These are phyloP conservation scores for Carnegiea gigantea DNA, from an alignment of 179 eudicot genomes.

Conservation along the genomic window DNA sequence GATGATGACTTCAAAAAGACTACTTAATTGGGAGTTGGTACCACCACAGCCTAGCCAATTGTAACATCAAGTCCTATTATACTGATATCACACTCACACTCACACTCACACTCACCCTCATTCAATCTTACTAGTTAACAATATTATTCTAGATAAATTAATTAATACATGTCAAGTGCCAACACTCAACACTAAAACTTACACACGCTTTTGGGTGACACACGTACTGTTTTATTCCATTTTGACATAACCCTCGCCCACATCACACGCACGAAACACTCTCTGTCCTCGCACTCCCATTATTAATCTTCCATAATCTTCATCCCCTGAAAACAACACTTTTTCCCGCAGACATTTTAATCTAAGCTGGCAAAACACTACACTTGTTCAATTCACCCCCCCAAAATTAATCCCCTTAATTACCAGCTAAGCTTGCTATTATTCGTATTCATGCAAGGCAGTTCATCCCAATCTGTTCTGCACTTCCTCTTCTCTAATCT, in stretches of 20 bases:
- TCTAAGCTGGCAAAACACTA: constrained; percentile 10
- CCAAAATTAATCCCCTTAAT: constrained; percentile 15
- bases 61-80: neutral
- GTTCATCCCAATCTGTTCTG: constrained; percentile 30
- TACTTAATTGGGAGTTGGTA: neutral
- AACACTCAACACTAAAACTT: neutral
- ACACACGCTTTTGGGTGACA: constrained; percentile 7
- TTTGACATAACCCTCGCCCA: neutral
- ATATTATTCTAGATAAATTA: too few species aligned
- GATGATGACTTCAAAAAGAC: neutral
- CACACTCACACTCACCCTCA: neutral
- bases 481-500: constrained; percentile 16
- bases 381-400: too few species aligned
- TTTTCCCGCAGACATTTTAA: constrained; percentile 1
- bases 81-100: neutral
- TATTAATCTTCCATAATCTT: neutral
- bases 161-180: neutral
- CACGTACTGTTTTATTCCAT: constrained; percentile 2
- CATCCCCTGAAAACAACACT: neutral
- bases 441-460: neutral
- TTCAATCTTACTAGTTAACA: neutral
- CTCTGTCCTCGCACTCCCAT: neutral
- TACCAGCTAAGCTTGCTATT: neutral
- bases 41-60: neutral
- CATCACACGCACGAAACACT: neutral